Evolutionary conservation across 148 eudicot genomes (phyloP).

Genomic region (Vaccinium darrowii): DNA sequence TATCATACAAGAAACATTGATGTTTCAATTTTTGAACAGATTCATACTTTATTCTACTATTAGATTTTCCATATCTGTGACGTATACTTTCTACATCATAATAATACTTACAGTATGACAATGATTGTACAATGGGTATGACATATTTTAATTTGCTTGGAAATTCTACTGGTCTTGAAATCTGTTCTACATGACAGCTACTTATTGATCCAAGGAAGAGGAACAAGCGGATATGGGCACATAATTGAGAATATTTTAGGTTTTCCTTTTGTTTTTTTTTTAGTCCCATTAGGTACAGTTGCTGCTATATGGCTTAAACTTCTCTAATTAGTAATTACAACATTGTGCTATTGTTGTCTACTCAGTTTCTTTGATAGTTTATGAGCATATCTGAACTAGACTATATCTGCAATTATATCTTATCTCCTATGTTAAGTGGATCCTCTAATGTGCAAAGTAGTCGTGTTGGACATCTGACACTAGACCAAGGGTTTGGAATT

Average conservation of each 20-base stretch:
- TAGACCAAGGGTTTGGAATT: neutral
- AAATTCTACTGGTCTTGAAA: slow-evolving; percentile 9
- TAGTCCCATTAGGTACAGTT: neutral
- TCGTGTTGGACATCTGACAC: neutral
- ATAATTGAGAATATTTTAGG: neutral
- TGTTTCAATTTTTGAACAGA: neutral
- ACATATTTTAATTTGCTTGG: neutral
- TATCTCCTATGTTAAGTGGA: neutral
- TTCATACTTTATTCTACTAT: slow-evolving; percentile 10
- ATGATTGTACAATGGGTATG: slow-evolving; percentile 5
- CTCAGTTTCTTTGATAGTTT: neutral
- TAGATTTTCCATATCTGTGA: slow-evolving; percentile 19
- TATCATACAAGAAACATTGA: slow-evolving; percentile 19
- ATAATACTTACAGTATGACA: slow-evolving; percentile 9
- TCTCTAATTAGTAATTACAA: neutral
- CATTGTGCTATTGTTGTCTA: neutral
- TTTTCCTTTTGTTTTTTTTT: neutral
- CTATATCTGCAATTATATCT: neutral
- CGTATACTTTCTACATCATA: neutral
- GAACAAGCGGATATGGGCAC: neutral
- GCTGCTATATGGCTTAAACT: neutral
- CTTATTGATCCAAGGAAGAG: neutral
- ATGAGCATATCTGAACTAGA: neutral
- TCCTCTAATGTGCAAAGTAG: neutral
- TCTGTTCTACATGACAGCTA: slow-evolving; percentile 8